Percentiles rank a stretch among this genome's conserved stretches.
These are phyloP conservation scores for Aechmea fasciata DNA, from an alignment of 176 grass and related monocot species.

Conservation along the genomic window DNA sequence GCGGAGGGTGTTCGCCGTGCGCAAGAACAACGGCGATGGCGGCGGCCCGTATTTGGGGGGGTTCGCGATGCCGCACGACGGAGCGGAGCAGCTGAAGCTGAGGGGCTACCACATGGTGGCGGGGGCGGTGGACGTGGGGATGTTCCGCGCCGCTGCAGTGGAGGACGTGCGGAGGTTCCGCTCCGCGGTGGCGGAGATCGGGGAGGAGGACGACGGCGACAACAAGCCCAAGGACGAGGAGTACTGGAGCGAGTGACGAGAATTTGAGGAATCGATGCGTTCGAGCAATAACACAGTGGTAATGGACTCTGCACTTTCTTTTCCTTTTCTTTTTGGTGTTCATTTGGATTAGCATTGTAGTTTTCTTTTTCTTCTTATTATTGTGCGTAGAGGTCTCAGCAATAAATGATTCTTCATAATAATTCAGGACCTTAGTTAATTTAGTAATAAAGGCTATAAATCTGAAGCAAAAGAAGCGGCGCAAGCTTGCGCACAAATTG, in stretches of 20 bases:
- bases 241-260: constrained; percentile 82
- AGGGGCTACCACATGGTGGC: constrained; percentile 94
- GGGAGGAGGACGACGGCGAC: constrained; percentile 36
- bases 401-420: too few relatives aligned
- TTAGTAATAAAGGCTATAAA: not conserved
- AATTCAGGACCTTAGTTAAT: too few relatives aligned
- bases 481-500: not conserved
- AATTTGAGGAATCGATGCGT: not conserved
- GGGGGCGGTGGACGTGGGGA: constrained; percentile 50
- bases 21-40: constrained; percentile 22
- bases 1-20: constrained; percentile 49
- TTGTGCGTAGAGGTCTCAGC: too few relatives aligned
- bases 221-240: constrained; percentile 35
- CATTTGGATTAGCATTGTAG: not conserved
- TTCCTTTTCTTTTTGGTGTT: not conserved
- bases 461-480: not conserved
- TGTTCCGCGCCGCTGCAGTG: constrained; percentile 56
- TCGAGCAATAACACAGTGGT: not conserved
- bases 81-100: constrained; percentile 66
- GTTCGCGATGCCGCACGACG: constrained; percentile 78
- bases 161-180: constrained; percentile 62
- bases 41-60: constrained; percentile 48
- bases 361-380: not conserved
- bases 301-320: not conserved
- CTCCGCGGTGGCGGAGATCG: constrained; percentile 51